Conservation (phyloP, 371 early-diverging fungal genomes). For the Blakeslea trispora region DNA sequence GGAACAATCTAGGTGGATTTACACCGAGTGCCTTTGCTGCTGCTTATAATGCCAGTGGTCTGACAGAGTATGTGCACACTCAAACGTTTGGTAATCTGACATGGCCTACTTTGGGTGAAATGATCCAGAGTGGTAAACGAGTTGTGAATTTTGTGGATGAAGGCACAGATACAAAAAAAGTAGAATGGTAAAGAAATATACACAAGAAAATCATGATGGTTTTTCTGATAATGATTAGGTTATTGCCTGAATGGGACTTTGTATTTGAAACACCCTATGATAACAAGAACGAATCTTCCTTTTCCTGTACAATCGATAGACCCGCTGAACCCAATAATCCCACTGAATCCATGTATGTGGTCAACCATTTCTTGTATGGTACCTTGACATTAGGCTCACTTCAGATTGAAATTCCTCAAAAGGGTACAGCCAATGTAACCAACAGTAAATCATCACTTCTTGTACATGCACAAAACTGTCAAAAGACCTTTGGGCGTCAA, state of each 20-base stretch:
- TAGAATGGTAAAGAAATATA: constrained; percentile 59
- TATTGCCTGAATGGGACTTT: constrained; percentile 55
- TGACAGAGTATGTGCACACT: constrained; percentile 55
- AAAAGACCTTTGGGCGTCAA: constrained; percentile 46
- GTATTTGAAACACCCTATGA: constrained; percentile 63
- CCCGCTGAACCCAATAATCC: constrained; percentile 41
- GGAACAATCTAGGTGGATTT: constrained; percentile 65
- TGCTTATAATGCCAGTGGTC: constrained; percentile 58
- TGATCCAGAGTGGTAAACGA: constrained; percentile 68
- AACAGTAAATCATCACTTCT: constrained; percentile 46
- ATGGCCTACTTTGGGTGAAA: constrained; percentile 72
- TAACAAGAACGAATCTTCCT: constrained; percentile 41
- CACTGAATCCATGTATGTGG: constrained; percentile 52
- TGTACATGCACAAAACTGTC: constrained; percentile 48
- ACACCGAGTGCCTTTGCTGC: constrained; percentile 49
- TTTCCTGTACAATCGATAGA: constrained; percentile 56
- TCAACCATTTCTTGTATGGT: constrained; percentile 64
- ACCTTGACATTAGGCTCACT: constrained; percentile 32
- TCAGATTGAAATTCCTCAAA: constrained; percentile 53
- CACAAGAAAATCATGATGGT: background rate
- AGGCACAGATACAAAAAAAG: constrained; percentile 46
- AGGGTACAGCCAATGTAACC: constrained; percentile 49
- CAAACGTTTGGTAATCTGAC: constrained; percentile 39
- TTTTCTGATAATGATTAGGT: constrained; percentile 42
- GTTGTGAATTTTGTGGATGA: constrained; percentile 67